Conservation (phyloP, 2,329 filamentous ascomycete species). For the Macrophomina tecta region DNA sequence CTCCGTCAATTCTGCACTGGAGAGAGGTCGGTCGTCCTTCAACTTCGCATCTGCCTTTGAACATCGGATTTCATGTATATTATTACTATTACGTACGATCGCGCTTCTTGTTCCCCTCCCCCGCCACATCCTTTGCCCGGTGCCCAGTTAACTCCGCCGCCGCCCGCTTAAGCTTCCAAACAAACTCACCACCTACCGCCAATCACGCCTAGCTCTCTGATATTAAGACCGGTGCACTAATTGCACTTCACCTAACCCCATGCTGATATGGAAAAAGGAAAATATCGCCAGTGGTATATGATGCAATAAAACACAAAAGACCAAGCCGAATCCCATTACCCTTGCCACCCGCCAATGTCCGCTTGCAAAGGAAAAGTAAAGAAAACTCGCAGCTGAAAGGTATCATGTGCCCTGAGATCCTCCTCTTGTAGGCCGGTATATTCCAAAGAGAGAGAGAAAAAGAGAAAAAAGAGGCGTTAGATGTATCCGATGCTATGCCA, state of each 20-base stretch:
- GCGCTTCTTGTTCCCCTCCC: not conserved
- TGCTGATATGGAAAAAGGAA: not conserved
- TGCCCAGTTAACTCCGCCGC: not conserved
- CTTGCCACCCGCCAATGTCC: constrained; percentile 1
- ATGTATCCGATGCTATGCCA: constrained; percentile 11
- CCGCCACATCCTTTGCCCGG: not conserved
- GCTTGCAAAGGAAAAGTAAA: not conserved
- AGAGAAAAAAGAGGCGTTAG: constrained; percentile 9
- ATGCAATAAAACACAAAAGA: constrained; percentile 13
- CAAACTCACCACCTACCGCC: constrained; percentile 2
- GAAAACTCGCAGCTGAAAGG: not conserved
- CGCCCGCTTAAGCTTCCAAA: constrained; percentile 7
- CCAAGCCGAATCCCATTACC: constrained; percentile 2
- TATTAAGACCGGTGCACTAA: not conserved
- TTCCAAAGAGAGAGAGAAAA: not conserved
- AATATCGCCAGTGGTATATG: constrained; percentile 20
- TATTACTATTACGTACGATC: constrained; percentile 17
- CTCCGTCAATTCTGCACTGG: too few relatives aligned
- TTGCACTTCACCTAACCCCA: constrained; percentile 1
- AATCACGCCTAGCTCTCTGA: not conserved
- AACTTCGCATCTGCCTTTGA: too few relatives aligned
- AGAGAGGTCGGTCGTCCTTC: too few relatives aligned
- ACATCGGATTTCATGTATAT: not conserved
- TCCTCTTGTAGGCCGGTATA: not conserved
- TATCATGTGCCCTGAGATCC: constrained; percentile 15